Evolutionary conservation across 2,329 filamentous ascomycete species (phyloP).

Genomic region (Xylaria sp.): DNA sequence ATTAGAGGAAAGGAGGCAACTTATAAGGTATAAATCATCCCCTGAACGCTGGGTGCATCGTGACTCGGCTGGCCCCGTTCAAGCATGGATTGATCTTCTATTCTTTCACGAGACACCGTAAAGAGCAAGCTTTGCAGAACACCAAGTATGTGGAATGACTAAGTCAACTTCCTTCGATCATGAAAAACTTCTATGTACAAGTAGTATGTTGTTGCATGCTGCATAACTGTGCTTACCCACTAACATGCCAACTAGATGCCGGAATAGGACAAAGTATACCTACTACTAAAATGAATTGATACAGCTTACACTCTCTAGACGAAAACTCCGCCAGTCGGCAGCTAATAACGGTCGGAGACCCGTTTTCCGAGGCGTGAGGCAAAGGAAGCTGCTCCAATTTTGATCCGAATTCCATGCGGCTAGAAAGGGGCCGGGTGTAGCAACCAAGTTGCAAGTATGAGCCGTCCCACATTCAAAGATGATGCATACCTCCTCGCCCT

Average conservation of each 20-base stretch:
- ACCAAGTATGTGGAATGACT: background rate
- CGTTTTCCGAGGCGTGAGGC: conserved; percentile 28
- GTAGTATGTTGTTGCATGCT: background rate
- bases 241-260: background rate
- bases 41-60: background rate
- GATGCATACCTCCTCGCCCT: conserved; percentile 10
- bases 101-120: background rate
- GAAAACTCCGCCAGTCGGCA: conserved; percentile 17
- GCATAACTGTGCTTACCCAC: background rate
- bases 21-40: background rate
- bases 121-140: background rate
- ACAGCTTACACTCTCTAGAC: conserved; percentile 5
- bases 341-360: conserved; percentile 26
- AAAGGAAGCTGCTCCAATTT: conserved; percentile 21
- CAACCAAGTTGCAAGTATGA: no score
- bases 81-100: background rate
- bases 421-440: conserved; percentile 22
- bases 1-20: background rate
- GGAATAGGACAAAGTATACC: background rate
- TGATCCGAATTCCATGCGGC: conserved; percentile 14
- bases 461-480: conserved; percentile 18
- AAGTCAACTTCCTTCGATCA: background rate
- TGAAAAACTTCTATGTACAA: background rate
- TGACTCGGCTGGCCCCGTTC: background rate
- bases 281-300: background rate